Evolutionary conservation across 768 basidiomycete species (phyloP).

Genomic region (Asterophora parasitica): DNA sequence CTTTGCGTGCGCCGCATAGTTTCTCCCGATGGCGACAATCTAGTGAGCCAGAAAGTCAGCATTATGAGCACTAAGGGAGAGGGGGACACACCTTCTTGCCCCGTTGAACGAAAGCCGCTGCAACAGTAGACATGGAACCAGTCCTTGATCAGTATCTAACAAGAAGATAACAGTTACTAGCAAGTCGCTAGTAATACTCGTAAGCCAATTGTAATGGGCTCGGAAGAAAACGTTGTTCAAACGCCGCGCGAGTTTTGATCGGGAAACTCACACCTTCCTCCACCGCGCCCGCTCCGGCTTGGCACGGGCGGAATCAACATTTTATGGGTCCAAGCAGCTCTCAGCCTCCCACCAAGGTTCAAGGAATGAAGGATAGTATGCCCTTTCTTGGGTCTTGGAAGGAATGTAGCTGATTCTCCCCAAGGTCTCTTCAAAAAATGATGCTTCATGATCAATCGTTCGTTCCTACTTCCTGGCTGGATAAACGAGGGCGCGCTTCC

Average conservation of each 20-base stretch:
- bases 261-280: not conserved
- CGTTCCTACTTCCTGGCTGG: too few relatives aligned
- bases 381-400: too few relatives aligned
- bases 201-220: not conserved
- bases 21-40: conserved; percentile 96
- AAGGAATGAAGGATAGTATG: too few relatives aligned
- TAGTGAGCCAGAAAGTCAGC: conserved; percentile 21
- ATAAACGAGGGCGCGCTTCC: too few relatives aligned
- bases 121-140: conserved; percentile 7
- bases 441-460: too few relatives aligned
- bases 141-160: too few relatives aligned
- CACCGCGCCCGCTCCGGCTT: too few relatives aligned
- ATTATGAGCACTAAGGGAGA: not conserved
- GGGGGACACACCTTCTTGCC: conserved; percentile 31
- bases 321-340: not conserved
- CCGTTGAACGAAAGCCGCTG: conserved; percentile 30
- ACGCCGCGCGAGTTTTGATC: conserved; percentile 11
- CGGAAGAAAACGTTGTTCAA: not conserved
- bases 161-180: too few relatives aligned
- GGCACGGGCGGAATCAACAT: not conserved
- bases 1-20: conserved; percentile 88
- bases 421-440: too few relatives aligned
- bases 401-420: too few relatives aligned
- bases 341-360: too few relatives aligned
- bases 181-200: too few relatives aligned